phyloP scores from a whole-genome alignment of 2,329 filamentous ascomycete species.

The Rugonectria rugulosa region DNA sequence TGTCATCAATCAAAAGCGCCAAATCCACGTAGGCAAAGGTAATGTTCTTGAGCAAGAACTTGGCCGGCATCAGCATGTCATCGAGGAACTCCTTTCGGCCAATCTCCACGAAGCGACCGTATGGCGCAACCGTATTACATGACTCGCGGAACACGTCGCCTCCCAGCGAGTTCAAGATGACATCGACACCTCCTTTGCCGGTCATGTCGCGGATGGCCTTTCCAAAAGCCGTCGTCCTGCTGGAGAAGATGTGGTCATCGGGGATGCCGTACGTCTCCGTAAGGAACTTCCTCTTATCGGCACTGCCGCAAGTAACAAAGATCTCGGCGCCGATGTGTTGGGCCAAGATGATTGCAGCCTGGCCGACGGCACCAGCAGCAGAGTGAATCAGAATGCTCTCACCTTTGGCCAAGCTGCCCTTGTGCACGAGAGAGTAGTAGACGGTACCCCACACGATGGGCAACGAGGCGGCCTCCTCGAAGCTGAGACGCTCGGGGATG shows the following conservation, averaged over 20 bases:
- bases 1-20: conserved; percentile 13
- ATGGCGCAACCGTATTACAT: conserved; percentile 4
- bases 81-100: conserved; percentile 22
- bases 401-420: conserved; percentile 8
- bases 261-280: conserved; percentile 9
- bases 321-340: conserved; percentile 13
- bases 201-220: conserved; percentile 5
- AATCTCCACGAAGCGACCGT: conserved; percentile 19
- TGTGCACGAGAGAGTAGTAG: conserved; percentile 13
- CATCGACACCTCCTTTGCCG: conserved; percentile 15
- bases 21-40: conserved; percentile 23
- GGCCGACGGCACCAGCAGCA: conserved; percentile 12
- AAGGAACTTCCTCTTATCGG: conserved; percentile 10
- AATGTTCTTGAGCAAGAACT: conserved; percentile 13
- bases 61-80: conserved; percentile 13
- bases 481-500: conserved; percentile 16
- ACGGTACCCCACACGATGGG: conserved; percentile 18
- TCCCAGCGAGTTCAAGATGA: conserved; percentile 14
- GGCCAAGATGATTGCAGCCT: conserved; percentile 10
- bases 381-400: conserved; percentile 27
- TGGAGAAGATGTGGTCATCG: conserved; percentile 18
- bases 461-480: conserved; percentile 17
- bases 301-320: conserved; percentile 9
- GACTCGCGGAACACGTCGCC: conserved; percentile 21
- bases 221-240: conserved; percentile 2